These are phyloP conservation scores for Aspergillus cavernicola DNA, from an alignment of 495 filamentous ascomycete genomes.

Conservation along the genomic window DNA sequence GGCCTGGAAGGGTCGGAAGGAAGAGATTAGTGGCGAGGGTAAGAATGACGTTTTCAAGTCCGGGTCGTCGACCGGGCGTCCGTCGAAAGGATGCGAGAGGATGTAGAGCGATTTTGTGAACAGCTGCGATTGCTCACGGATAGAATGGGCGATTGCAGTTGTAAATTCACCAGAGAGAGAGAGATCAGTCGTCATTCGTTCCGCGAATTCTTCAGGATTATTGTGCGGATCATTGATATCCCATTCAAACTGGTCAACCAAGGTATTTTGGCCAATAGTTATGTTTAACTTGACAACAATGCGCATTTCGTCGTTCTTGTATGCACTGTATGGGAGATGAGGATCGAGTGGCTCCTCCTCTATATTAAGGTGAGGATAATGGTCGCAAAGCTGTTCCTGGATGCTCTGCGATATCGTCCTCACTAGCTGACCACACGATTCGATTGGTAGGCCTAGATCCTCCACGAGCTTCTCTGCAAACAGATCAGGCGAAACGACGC, in stretches of 20 bases:
- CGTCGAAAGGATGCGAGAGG: constrained; percentile 90
- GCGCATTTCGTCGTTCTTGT: constrained; percentile 98
- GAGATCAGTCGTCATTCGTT: constrained; percentile 83
- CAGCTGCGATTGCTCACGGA: constrained; percentile 89
- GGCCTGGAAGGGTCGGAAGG: constrained; percentile 84
- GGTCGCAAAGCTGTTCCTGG: constrained; percentile 86
- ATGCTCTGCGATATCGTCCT: constrained; percentile 78
- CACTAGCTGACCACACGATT: constrained; percentile 58
- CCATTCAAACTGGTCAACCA: constrained; percentile 98
- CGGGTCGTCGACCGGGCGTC: constrained; percentile 84
- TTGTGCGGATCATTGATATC: constrained; percentile 94
- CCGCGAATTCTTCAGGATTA: constrained; percentile 89
- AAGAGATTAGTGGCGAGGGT: constrained; percentile 72
- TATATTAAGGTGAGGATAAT: constrained; percentile 83
- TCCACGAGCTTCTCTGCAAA: constrained; percentile 90
- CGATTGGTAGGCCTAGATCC: constrained; percentile 76
- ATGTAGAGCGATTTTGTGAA: constrained; percentile 93
- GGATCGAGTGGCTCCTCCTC: constrained; percentile 90
- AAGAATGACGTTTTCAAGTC: constrained; percentile 84
- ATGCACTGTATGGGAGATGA: constrained; percentile 83
- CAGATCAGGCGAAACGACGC: constrained; percentile 68
- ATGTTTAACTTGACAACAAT: constrained; percentile 94
- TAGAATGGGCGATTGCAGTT: constrained; percentile 94
- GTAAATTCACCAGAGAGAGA: constrained; percentile 94
- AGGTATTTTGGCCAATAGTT: constrained; percentile 90